Evolutionary conservation across 305 asterid genomes (phyloP), one percentile per base, ranked within the genome.

Genomic region (Solanum hybrid): DNA sequence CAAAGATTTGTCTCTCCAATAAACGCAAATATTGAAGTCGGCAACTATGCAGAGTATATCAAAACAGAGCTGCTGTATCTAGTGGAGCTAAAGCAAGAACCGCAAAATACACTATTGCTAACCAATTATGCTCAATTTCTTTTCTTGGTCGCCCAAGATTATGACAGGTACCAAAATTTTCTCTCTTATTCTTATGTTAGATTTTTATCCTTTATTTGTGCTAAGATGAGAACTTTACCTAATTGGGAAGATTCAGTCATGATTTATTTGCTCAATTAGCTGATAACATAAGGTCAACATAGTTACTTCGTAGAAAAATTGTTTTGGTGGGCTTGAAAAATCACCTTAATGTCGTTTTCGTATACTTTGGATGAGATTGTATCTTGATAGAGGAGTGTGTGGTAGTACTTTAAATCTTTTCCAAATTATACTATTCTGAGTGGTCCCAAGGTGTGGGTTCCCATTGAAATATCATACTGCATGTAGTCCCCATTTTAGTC

Each of bases 91-190:
- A 91, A 94, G 42, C 96, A 89, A 88, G 98, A 96, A 76, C 99
- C 99, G 35, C 88, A 91, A 31, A 96, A 93, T 89, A 83, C 98
- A 51, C 97, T 97, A 64, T 91, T 97, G 93, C 95, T 97, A 5
- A 96, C 98, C 75, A 97, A 97, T 94, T 97, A 92, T 89, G 99
- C 99, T 84, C 99, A 96, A 77, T 97, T 96, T 92, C 96, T 97
- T 80, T 96, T 93, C 95, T 88, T 96, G 29, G 96, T 96, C 3
- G 92, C 90, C 77, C 96, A 89, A 36, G 99, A 97, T 87, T 94
- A 93, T 35, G 99, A 96, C 96, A 96, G 99, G 99, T 97, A 94
- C 71, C 85, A 12, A 57, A 37, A 69, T 84, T 36, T 34, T 57
- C 67, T 40, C 39, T 90, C 77, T 89, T 69, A 67, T 83, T 93